Percentiles rank a stretch among this genome's conserved stretches.
These are phyloP conservation scores for Juncus effusus DNA, from an alignment of 176 grass and related monocot species.

Conservation along the genomic window DNA sequence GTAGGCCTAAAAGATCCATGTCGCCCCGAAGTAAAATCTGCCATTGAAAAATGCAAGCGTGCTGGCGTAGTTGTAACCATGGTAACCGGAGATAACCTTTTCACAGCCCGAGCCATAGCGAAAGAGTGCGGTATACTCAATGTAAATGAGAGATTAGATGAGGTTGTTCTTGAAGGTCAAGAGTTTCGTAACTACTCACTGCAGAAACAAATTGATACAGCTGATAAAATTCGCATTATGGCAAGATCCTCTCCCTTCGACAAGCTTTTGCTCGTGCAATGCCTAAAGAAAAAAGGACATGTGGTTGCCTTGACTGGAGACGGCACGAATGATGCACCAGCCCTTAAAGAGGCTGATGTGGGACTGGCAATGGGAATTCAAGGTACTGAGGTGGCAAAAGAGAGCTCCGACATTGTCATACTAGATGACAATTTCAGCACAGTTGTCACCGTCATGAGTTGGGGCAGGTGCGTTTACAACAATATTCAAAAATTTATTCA, in stretches of 20 bases:
- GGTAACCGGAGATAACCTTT: constrained; percentile 92
- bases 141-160: neutral
- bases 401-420: constrained; percentile 78
- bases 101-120: constrained; percentile 74
- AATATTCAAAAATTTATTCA: constrained; percentile 88
- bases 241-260: constrained; percentile 52
- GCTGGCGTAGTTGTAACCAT: constrained; percentile 71
- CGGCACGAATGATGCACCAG: constrained; percentile 75
- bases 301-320: constrained; percentile 77
- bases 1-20: constrained; percentile 84
- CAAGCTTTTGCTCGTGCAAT: constrained; percentile 66
- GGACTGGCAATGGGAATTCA: constrained; percentile 80
- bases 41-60: constrained; percentile 47
- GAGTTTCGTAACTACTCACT: constrained; percentile 58
- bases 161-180: constrained; percentile 56
- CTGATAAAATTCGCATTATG: constrained; percentile 59
- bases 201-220: constrained; percentile 43
- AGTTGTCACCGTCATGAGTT: constrained; percentile 57
- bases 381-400: constrained; percentile 87
- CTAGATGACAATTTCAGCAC: constrained; percentile 82
- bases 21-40: constrained; percentile 50
- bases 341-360: constrained; percentile 78
- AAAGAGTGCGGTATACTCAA: constrained; percentile 65
- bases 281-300: constrained; percentile 72
- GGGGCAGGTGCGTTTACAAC: constrained; percentile 80